Evolutionary conservation across 306 rosid species (phyloP).

Genomic region (Sicyos edulis): DNA sequence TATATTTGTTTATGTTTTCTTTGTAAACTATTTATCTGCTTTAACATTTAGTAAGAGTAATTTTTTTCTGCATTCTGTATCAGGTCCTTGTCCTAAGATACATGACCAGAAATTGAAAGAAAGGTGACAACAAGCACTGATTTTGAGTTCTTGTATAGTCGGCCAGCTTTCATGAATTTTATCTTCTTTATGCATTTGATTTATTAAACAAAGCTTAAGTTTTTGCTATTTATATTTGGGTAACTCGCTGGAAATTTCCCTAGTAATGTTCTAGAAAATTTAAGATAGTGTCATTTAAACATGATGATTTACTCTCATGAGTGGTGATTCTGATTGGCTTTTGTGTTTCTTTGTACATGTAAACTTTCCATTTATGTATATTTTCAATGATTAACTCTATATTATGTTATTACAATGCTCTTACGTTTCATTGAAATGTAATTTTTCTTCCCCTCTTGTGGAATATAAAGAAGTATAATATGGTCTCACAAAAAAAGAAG

Average conservation of each 20-base stretch:
- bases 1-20: background rate
- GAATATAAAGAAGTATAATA: background rate
- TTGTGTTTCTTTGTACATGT: background rate
- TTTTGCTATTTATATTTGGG: no score
- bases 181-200: background rate
- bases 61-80: slow-evolving; percentile 16
- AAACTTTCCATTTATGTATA: background rate
- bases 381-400: background rate
- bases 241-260: background rate
- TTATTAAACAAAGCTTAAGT: background rate
- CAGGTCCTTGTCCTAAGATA: slow-evolving; percentile 85
- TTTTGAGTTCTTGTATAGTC: background rate
- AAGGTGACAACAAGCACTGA: slow-evolving; percentile 41
- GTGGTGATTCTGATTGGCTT: background rate
- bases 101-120: slow-evolving; percentile 96
- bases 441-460: background rate
- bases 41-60: background rate
- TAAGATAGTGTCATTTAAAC: background rate
- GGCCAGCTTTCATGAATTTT: background rate
- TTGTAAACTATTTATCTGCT: background rate
- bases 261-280: background rate
- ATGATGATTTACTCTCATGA: background rate
- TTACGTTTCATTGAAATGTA: background rate
- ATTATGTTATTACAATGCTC: background rate
- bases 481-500: background rate